Base-by-base conservation (phyloP, 148 eudicot genomes). In the Hydrangea macrophylla region DNA sequence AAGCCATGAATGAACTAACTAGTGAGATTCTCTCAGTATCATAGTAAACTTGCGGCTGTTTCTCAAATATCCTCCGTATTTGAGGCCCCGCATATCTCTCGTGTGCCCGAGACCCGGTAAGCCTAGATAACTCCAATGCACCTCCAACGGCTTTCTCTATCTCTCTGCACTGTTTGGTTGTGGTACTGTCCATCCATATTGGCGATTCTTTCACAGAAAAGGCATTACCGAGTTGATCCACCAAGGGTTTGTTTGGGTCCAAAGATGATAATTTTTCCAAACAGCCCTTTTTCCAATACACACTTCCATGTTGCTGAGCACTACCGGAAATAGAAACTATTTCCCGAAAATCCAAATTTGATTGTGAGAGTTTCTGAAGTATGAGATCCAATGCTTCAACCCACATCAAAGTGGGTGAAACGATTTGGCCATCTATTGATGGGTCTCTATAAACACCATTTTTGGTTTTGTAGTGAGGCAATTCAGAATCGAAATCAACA, bases 161-260 rank as follows among this genome's bases (percentile, higher is more conserved):
- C 26, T 77, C 87, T 71, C 64, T 93, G 81, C 98, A 93, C 64
- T 93, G 98, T 53, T 93, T 87, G 7, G 97, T 90, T 5, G 92
- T 88, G 80, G 92, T 83, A 55, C 98, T 78, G 71, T 93, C 98
- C 98, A 93, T 93, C 98, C 98, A 93, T 68, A 90, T 81, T 0
- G 98, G 97, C 1, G 96, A 90, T 59, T 93, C 96, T 24, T 80
- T 81, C 1, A 64, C 56, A 0, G 97, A 86, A 80, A 93, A 88
- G 7, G 92, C 90, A 40, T 86, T 85, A 39, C 64, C 39, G 17
- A 90, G 76, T 74, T 86, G 98, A 37, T 86, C 92, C 53, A 76
- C 79, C 68, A 93, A 69, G 24, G 64, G 55, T 62, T 82, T 85
- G 54, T 82, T 79, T 5, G 89, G 71, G 79, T 93, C 90, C 78